Evolutionary conservation across 2,329 filamentous ascomycete genomes (phyloP), one percentile per base, ranked within the genome.

Genomic region (Arthroderma uncinatum): DNA sequence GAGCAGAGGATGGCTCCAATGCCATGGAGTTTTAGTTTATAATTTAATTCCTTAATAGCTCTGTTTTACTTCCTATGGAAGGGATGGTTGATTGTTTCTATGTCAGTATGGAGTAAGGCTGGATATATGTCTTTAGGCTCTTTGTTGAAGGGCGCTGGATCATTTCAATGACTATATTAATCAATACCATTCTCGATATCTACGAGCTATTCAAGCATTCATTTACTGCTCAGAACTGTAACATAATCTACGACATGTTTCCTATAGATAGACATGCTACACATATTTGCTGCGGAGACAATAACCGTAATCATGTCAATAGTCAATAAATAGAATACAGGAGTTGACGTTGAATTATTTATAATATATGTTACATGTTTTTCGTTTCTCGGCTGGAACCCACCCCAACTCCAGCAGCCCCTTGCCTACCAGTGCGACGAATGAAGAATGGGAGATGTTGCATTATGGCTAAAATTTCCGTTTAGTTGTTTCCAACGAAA

Each of bases 1-100:
- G 74, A 39, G 74, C 76, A 19, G 76, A 82, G 28, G 77, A 78
- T 10, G 67, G 71, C 37, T 68, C 67, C 16, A 73, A 85, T 66
- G 74, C 74, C 5, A 86, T 87, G 82, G 84, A 86, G 60, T 87
- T 86, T 69, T 87, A 68, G 77, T 28, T 4, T 6, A 23, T 53
- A 21, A 36, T 57, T 25, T 21, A 7, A 30, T 7, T 30, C 28
- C 28, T 30, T 30, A 30, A 30, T 36, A 12, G 9, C 12, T 36
- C 3, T 44, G n/a, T 42, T 21, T 47, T n/a, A n/a, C 3, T 23
- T 10, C 8, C 23, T 1, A 47, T 25, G 28, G 28, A 30, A 30
- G 28, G 7, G 28, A 30, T 30, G 7, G 28, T 30, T 30, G 7
- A 30, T 3, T 30, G 28, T 30, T 30, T 30, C 28, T 4, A 30